Conservation (phyloP, 1,284 basidiomycete species). For the Abortiporus biennis region DNA sequence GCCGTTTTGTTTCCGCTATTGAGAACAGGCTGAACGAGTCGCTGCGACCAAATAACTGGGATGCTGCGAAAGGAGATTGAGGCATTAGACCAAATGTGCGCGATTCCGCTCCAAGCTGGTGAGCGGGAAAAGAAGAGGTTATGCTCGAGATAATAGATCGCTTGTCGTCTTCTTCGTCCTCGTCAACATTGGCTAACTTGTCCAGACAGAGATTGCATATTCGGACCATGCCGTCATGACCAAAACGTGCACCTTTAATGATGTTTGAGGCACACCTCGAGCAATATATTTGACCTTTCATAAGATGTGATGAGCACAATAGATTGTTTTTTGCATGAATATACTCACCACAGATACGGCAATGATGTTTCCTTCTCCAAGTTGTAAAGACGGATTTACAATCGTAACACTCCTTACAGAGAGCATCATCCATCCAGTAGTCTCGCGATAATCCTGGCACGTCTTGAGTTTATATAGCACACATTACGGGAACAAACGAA, state of each 20-base stretch:
- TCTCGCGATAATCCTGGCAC: conserved; percentile 69
- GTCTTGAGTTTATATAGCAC: conserved; percentile 9
- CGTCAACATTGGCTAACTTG: conserved; percentile 76
- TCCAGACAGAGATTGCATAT: conserved; percentile 94
- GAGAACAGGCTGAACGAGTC: conserved; percentile 75
- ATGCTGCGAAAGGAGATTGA: conserved; percentile 85
- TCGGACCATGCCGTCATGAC: conserved; percentile 87
- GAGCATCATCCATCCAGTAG: conserved; percentile 98
- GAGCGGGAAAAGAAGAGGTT: conserved; percentile 50
- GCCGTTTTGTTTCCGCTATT: conserved; percentile 65
- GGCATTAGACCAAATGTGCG: conserved; percentile 47
- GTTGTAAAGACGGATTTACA: conserved; percentile 89
- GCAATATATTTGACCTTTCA: conserved; percentile 85
- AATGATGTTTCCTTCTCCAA: conserved; percentile 93
- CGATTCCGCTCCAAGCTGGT: conserved; percentile 51
- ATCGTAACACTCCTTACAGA: conserved; percentile 93
- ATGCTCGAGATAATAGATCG: conserved; percentile 69
- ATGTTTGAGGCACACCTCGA: conserved; percentile 96
- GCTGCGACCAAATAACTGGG: conserved; percentile 72
- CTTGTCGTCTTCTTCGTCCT: conserved; percentile 76
- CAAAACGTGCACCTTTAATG: conserved; percentile 92
- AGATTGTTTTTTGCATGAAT: conserved; percentile 3
- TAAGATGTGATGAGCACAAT: conserved; percentile 4
- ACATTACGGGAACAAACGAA: conserved; percentile 6
- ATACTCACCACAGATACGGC: conserved; percentile 79